Base-by-base conservation (phyloP, 2,329 filamentous ascomycete species). In the Verticillium tricorpus region DNA sequence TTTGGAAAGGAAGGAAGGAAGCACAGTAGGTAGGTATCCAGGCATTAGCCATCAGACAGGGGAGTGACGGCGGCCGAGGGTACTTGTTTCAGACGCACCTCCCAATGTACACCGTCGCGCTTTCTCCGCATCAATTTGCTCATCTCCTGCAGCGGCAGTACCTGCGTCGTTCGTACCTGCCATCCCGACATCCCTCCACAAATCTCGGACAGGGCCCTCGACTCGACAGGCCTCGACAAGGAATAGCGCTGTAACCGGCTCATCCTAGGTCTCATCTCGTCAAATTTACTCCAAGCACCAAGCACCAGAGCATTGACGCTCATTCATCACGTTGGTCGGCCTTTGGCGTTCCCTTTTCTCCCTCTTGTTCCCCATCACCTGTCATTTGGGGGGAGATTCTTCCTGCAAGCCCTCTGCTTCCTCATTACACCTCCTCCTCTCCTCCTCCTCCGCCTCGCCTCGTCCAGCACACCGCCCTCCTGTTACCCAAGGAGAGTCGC, bases 261-360 rank as follows among this genome's bases (percentile, higher is more conserved):
- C 62, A 62, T 65, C 65, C 60, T 59, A 66, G 37, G 64, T 63
- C 65, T 67, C 65, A 67, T 67, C 66, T 67, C 65, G 63, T 65
- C 66, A 67, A 67, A 61, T 64, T 68, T 63, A 65, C 63, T 50
- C 40, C 40, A 50, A 50, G 40, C 40, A 50, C 40, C 40, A 50
- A 50, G 40, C 40, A 50, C 40, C 40, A 50, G 40, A 50, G 40
- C 40, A 50, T 50, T 50, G 40, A 50, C 40, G 12, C 40, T 50
- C 40, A 50, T 50, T 50, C 40, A 50, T 50, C 40, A 50, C 40
- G 25, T 50, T 9, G 22, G 40, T 50, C n/a, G 22, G 40, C 40
- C n/a, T 50, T 5, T 50, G 40, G 40, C 40, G 40, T 50, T 50
- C 40, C 40, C 40, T 50, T 50, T 50, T 50, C 40, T 50, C 40